A percentile compares a stretch with the other conserved stretches of the same genome.
phyloP scores from a whole-genome alignment of 2,329 filamentous ascomycete species.

The Aspergillus ochraceoroseus region DNA sequence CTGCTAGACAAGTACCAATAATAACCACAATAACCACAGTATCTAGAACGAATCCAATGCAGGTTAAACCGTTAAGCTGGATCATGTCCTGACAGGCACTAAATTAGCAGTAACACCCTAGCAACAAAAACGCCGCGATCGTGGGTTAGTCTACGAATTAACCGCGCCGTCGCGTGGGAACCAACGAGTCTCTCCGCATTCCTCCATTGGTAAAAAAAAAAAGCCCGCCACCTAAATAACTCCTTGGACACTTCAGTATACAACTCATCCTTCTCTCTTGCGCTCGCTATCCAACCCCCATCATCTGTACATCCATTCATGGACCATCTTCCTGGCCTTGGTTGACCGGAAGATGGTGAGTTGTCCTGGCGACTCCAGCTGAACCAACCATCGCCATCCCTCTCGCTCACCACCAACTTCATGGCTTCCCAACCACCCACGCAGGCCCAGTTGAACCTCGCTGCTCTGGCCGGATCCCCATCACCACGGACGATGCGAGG shows the following conservation, averaged over 20 bases:
- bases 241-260: background rate
- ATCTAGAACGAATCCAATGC: too few species aligned
- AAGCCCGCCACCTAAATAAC: constrained; percentile 16
- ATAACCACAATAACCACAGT: too few species aligned
- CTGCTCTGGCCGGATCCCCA: constrained; percentile 28
- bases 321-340: constrained; percentile 11
- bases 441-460: constrained; percentile 25
- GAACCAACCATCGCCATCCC: background rate
- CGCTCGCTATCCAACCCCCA: background rate
- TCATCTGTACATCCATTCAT: constrained; percentile 2
- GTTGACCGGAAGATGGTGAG: constrained; percentile 25
- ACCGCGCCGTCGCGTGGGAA: constrained; percentile 17
- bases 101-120: constrained; percentile 5
- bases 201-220: constrained; percentile 17
- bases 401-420: constrained; percentile 1
- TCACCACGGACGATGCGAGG: constrained; percentile 57
- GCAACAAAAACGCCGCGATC: constrained; percentile 5
- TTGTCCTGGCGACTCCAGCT: constrained; percentile 11
- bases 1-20: too few species aligned
- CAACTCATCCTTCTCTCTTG: background rate
- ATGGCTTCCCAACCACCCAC: constrained; percentile 23
- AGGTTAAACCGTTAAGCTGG: background rate
- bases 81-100: constrained; percentile 1
- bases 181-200: constrained; percentile 24
- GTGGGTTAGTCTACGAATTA: constrained; percentile 4